Conservation (phyloP, 768 basidiomycete genomes). For the Agaricus sinodeliciosus region DNA sequence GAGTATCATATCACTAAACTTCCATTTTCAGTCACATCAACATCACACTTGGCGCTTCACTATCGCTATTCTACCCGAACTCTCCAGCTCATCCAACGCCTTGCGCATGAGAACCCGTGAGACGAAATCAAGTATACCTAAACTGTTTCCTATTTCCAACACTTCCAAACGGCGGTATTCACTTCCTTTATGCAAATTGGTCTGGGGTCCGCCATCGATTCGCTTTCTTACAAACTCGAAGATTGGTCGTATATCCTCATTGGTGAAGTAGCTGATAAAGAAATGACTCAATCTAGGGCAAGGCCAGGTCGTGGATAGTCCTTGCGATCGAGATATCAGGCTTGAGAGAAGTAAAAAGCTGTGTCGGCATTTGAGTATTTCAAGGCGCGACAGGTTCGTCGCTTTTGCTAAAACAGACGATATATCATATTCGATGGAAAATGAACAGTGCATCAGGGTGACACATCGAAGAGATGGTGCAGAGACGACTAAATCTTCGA, state of each 20-base stretch:
- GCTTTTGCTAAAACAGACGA: conserved; percentile 4
- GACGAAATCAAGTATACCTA: background rate
- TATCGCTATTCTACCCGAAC: background rate
- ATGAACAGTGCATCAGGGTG: conserved; percentile 13
- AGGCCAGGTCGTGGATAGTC: background rate
- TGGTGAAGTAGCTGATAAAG: background rate
- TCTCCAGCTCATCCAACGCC: background rate
- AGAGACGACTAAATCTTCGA: conserved; percentile 13
- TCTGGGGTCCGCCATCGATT: background rate
- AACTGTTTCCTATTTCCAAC: background rate
- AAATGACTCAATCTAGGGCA: background rate
- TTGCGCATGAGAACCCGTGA: background rate
- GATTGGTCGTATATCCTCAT: conserved; percentile 11
- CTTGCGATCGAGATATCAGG: background rate
- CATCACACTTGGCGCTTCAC: background rate
- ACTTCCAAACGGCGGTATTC: conserved; percentile 1
- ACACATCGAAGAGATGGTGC: conserved; percentile 10
- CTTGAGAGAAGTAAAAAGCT: background rate
- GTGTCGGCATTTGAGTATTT: background rate
- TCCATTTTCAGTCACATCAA: conserved; percentile 1
- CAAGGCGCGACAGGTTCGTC: background rate
- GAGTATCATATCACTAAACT: conserved; percentile 2
- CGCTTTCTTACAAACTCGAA: conserved; percentile 13
- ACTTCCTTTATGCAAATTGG: background rate
- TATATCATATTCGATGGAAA: conserved; percentile 9